Evolutionary conservation across 2,329 filamentous ascomycete species (phyloP).

Genomic region (Epichloe baconii): DNA sequence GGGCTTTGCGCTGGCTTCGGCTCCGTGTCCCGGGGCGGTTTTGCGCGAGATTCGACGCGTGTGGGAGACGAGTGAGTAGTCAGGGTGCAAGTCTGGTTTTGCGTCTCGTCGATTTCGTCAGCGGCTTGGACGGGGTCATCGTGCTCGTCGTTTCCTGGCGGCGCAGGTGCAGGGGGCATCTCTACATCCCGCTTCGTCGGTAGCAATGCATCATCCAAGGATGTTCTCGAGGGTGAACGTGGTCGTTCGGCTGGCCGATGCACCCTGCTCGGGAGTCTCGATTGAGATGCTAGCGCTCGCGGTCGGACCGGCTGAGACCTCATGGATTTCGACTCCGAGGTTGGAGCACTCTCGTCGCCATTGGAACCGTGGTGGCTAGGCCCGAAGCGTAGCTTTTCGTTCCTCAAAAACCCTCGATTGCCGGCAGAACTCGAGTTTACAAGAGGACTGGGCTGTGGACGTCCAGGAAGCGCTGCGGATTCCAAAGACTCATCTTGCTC

Average conservation of each 20-base stretch:
- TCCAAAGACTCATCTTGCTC: slow-evolving; percentile 10
- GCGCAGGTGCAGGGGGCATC: neutral
- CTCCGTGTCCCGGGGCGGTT: neutral
- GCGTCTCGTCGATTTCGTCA: neutral
- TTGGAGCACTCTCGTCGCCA: slow-evolving; percentile 33
- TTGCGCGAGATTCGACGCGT: neutral
- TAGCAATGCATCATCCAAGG: slow-evolving; percentile 22
- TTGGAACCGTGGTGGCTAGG: slow-evolving; percentile 32
- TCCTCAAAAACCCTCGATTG: slow-evolving; percentile 26
- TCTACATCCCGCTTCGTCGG: slow-evolving; percentile 12
- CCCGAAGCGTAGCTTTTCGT: slow-evolving; percentile 15
- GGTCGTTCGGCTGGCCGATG: slow-evolving; percentile 6
- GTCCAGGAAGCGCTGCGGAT: slow-evolving; percentile 33
- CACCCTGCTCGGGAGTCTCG: slow-evolving; percentile 1
- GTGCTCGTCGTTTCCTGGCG: slow-evolving; percentile 2
- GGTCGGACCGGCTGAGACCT: slow-evolving; percentile 15
- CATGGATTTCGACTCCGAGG: slow-evolving; percentile 15
- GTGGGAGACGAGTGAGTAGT: neutral
- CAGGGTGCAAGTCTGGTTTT: neutral
- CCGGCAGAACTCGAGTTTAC: slow-evolving; percentile 38
- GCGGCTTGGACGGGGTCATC: neutral
- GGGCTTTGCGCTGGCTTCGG: slow-evolving; percentile 36
- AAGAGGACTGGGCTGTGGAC: slow-evolving; percentile 37
- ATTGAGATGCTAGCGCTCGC: slow-evolving; percentile 1
- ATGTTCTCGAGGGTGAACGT: slow-evolving; percentile 17